These are phyloP conservation scores for Adansonia grandidieri DNA, from an alignment of 441 rosid species.

Conservation along the genomic window DNA sequence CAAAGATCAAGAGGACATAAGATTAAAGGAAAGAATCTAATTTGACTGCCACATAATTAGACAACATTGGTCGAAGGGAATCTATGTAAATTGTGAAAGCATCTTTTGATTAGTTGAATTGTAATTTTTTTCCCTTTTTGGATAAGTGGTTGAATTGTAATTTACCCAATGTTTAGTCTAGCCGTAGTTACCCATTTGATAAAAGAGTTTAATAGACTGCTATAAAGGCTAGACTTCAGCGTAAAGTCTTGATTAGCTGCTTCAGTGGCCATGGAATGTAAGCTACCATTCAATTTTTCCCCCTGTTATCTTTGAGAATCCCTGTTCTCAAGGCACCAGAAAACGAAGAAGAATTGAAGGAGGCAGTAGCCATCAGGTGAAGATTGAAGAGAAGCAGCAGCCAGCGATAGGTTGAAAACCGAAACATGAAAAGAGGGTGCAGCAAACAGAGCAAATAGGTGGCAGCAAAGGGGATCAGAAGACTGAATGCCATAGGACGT, in stretches of 20 bases:
- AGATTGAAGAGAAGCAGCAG: too few relatives aligned
- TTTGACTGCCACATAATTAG: neutral
- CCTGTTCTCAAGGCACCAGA: too few relatives aligned
- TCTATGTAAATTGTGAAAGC: neutral
- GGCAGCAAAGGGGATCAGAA: too few relatives aligned
- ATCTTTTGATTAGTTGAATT: neutral
- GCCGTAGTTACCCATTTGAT: neutral
- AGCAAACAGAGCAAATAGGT: too few relatives aligned
- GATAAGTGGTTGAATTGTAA: neutral
- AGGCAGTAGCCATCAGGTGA: too few relatives aligned
- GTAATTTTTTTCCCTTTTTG: neutral
- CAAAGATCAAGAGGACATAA: slow-evolving; percentile 71
- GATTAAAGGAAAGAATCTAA: neutral
- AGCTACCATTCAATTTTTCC: neutral
- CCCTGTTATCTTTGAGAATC: neutral
- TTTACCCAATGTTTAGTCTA: neutral
- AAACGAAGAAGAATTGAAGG: too few relatives aligned
- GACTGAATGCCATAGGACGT: too few relatives aligned
- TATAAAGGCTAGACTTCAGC: neutral
- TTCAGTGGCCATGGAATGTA: neutral
- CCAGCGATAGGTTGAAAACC: too few relatives aligned
- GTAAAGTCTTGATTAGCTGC: neutral
- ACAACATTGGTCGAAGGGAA: neutral
- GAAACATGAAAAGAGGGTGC: too few relatives aligned
- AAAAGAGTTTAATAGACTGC: neutral